Base-by-base conservation (phyloP, 768 basidiomycete genomes). In the Lentinula sp. region DNA sequence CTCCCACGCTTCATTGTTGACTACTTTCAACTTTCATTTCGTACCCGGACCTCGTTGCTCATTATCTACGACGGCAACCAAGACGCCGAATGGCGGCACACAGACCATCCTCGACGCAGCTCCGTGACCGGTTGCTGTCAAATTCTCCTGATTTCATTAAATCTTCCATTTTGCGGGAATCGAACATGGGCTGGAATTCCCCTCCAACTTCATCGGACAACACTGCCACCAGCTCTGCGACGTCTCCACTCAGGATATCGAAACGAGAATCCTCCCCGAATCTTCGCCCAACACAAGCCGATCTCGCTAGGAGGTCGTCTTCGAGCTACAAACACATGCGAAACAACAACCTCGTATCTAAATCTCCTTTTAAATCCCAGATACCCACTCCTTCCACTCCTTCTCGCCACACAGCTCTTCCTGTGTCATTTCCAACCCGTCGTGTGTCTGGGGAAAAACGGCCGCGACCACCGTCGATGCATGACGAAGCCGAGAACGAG, bases 301-400 rank as follows among this genome's bases (percentile, higher is more conserved):
- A 60, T 42, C 59, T 91, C 49, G 85, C 86, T 52, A 84, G 91
- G 36, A 82, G 91, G 46, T 80, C 84, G 15, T 91, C 90, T 7
- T 87, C 85, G 45, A 91, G 89, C 72, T 93, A 87, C 74, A 87
- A 83, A 65, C 91, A 91, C 72, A 81, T 93, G 64, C 82, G 81
- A 67, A 86, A 77, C 66, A 90, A 86, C 70, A 86, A 88, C 69
- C 85, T 93, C 60, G 92, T 94, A 16, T 86, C 88, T 33, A 92
- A 92, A 66, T 94, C 92, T 10, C 91, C 91, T 9, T 94, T 94
- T 77, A 90, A 88, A 67, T 83, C 83, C 2, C 83, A 85, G 62
- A 77, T 83, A 28, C 79, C 84, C 52, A 77, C 79, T n/a, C 77
- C 83, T 36, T 72, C 80, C 3, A 73, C 79, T n/a, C 64, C 67